Evolutionary conservation across 768 basidiomycete genomes (phyloP).

Genomic region (Filobasidium floriforme): DNA sequence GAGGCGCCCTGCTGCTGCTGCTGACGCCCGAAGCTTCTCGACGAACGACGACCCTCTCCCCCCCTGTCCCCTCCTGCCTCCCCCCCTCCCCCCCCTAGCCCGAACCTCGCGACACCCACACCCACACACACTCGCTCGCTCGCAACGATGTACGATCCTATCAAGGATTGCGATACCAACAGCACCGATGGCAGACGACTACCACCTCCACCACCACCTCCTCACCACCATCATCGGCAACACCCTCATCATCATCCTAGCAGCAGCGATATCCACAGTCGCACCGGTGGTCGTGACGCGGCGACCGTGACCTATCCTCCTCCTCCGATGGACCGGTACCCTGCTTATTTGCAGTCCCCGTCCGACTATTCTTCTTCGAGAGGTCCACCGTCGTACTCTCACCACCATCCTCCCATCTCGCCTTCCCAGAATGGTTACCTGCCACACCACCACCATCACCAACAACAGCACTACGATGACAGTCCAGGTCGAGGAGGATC

Average conservation of each 20-base stretch:
- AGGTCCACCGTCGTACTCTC: no score
- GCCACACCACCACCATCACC: neutral
- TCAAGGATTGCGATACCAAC: neutral
- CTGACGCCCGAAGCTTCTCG: neutral
- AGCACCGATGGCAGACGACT: neutral
- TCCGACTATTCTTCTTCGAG: no score
- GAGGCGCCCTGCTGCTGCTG: neutral
- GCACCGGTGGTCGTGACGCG: no score
- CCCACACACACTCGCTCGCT: neutral
- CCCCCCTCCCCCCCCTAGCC: neutral
- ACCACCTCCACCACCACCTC: neutral
- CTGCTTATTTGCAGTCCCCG: no score
- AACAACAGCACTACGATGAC: neutral
- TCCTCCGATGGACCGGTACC: no score
- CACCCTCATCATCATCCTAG: neutral
- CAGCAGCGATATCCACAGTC: no score
- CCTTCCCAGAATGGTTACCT: no score
- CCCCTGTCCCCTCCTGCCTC: neutral
- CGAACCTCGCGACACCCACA: neutral
- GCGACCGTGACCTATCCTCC: no score
- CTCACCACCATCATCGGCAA: neutral
- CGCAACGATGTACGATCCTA: neutral
- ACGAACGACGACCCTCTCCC: neutral
- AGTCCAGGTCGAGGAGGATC: neutral
- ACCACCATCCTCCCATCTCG: no score